Percentiles rank a stretch among this genome's conserved stretches.
Evolutionary conservation across 2,329 filamentous ascomycete species (phyloP).

Genomic region (Fusarium cicatricum): DNA sequence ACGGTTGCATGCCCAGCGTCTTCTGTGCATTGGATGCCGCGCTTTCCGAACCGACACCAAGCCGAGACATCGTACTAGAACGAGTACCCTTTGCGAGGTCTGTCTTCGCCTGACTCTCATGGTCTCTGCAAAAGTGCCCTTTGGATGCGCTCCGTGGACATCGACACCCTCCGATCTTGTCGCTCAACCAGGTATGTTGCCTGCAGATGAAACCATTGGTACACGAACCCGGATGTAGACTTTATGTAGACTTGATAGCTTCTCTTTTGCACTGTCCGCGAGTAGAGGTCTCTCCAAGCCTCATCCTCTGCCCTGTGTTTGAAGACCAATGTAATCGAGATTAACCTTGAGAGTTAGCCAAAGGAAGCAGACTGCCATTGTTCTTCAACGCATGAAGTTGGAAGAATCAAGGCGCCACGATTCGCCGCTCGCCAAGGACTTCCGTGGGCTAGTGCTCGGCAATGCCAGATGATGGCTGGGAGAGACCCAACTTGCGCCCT

Average conservation of each 20-base stretch:
- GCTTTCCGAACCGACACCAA: conserved; percentile 12
- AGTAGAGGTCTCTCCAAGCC: neutral
- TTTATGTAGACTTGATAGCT: neutral
- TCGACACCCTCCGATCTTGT: neutral
- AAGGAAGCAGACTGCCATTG: conserved; percentile 4
- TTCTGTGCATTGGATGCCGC: neutral
- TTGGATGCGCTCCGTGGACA: conserved; percentile 12
- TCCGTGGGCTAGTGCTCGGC: neutral
- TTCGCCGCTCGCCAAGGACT: conserved; percentile 7
- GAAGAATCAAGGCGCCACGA: conserved; percentile 26
- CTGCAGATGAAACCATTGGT: neutral
- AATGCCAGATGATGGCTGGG: conserved; percentile 11
- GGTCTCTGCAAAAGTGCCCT: conserved; percentile 7
- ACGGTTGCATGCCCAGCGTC: neutral
- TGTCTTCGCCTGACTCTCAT: conserved; percentile 6
- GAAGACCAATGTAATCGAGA: neutral
- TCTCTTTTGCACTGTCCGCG: neutral
- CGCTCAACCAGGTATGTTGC: neutral
- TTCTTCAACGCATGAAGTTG: conserved; percentile 5
- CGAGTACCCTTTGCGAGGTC: neutral
- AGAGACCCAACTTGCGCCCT: conserved; percentile 14
- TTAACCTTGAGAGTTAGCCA: neutral
- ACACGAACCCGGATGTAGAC: no score
- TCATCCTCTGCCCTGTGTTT: neutral
- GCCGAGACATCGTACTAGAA: neutral